Evolutionary conservation across 345 rosid genomes (phyloP), one percentile per base, ranked within the genome.

Genomic region (Durio zibethinus): DNA sequence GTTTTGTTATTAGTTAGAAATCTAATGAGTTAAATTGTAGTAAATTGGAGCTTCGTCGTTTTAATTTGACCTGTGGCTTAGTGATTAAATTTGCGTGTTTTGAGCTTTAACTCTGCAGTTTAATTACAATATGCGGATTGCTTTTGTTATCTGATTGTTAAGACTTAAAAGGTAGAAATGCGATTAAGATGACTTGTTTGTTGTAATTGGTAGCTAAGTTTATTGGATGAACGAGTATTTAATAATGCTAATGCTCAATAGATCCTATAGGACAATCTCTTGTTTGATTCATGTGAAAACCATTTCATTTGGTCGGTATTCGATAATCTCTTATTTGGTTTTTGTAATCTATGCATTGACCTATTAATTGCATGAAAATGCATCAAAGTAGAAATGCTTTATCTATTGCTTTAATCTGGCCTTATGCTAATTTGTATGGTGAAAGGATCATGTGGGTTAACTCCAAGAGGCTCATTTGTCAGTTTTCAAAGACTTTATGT

Each of bases 21-120:
- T 52, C 15, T 52, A 20, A 29, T 10, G 61, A 50, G 43, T 52
- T 52, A 20, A 18, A 33, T 20, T 11, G 45, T 33, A 20, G 43
- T 72, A 35, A 72, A 52, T 72, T 50, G 18, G 29, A 72, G 45
- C 60, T 71, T 71, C 61, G 0, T 72, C 18, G 11, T 72, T 52
- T 52, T 10, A 50, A 20, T 50, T 52, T 50, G 31, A 52, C 36
- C 27, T 23, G 45, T 52, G 18, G 14, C 60, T 50, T 7, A 20
- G 45, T 52, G 45, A 33, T 72, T 72, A 65, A n/a, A 65, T 38
- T 65, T n/a, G 15, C 18, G n/a, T 38, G 71, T n/a, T 0, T 65
- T 21, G 29, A 65, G 31, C 15, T 65, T 31, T 62, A 33, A 36
- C 10, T 35, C 45, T 12, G 43, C 27, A 2, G 69, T 20, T 36